Percentiles rank a stretch among this genome's conserved stretches.
Conservation (phyloP, 2,329 filamentous ascomycete species). For the Aspergillus viridinutans region DNA sequence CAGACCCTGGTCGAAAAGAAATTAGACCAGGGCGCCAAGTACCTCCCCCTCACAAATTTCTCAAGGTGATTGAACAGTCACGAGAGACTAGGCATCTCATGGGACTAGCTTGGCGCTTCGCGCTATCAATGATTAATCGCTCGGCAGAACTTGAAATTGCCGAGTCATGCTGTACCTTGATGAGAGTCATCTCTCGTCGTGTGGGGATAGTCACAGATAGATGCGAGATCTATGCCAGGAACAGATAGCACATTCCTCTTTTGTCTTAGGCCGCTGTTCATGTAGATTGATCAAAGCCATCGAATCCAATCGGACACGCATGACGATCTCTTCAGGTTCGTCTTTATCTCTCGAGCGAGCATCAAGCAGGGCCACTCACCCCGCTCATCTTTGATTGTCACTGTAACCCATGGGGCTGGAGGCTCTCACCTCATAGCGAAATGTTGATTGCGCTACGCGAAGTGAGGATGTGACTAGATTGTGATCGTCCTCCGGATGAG, state of each 20-base stretch:
- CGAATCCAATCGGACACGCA: neutral
- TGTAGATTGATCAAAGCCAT: neutral
- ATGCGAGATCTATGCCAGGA: neutral
- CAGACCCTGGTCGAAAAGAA: neutral
- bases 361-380: neutral
- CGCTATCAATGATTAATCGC: neutral
- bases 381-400: neutral
- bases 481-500: neutral
- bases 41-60: neutral
- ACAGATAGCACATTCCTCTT: neutral
- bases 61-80: neutral
- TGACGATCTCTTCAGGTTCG: neutral
- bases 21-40: constrained; percentile 3
- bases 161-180: neutral
- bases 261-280: neutral
- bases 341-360: neutral
- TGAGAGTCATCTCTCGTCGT: neutral
- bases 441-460: neutral
- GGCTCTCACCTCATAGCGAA: neutral
- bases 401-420: neutral
- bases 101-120: neutral
- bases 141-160: neutral
- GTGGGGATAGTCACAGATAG: neutral
- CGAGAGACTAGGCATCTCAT: neutral
- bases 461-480: neutral